Evolutionary conservation across 2,329 filamentous ascomycete species (phyloP), one percentile per base, ranked within the genome.

Genomic region (Xylaria sp.): DNA sequence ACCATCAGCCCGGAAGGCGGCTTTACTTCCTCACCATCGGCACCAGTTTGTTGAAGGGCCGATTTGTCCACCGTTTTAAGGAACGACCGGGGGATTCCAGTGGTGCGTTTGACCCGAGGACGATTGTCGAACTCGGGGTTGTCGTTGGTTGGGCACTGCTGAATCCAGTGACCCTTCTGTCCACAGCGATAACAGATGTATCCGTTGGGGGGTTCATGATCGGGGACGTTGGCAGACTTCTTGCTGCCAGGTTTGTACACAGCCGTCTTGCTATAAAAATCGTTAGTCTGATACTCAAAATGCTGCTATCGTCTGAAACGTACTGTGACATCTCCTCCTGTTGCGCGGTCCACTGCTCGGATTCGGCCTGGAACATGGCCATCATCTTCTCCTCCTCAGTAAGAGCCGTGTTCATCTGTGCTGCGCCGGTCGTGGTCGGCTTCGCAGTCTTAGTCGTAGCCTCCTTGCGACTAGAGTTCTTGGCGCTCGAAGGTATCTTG

Each of bases 101-200:
- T 99, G 3, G 94, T 97, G 62, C 93, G 88, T 80, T 97, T 97
- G 65, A 97, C 91, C 62, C 93, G 87, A 54, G 92, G 91, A 57
- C 91, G 89, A 67, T 92, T 92, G 76, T 99, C 94, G 74, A 92
- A 97, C 62, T 92, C 92, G 2, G 94, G 93, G 67, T 99, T 92
- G 73, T 96, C 91, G 74, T 99, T 99, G n/a, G 93, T 99, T 5
- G 94, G 94, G 71, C 94, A 99, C 55, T 91, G 85, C 76, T 97
- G 93, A 64, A 99, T 99, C 93, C 93, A 99, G 74, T 99, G 94
- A n/a, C 92, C 94, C 77, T 97, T 97, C 74, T 97, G 89, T 63
- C 92, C 90, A 75, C 94, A 99, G 54, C 94, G 88, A 73, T 97
- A 96, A 77, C 94, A 99, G 63, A 97, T 88, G 74, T 99, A 99